phyloP scores from a whole-genome alignment of 1,284 basidiomycete species.

The Ganoderma multipileum region DNA sequence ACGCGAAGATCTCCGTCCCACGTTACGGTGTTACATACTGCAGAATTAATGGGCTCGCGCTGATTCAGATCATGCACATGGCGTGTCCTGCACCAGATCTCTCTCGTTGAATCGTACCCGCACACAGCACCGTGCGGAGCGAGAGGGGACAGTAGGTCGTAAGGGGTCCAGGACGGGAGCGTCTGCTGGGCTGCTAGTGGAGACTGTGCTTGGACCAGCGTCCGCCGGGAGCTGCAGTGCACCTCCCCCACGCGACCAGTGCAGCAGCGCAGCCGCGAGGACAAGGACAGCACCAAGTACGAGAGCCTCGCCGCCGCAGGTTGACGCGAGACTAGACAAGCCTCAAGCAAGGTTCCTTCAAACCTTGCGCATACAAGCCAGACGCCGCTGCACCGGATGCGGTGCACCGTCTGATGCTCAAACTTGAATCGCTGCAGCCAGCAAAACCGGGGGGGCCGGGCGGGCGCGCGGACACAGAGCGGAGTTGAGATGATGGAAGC shows the following conservation, averaged over 20 bases:
- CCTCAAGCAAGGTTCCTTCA: slow-evolving; percentile 4
- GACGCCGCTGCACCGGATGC: slow-evolving; percentile 7
- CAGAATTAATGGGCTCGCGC: background rate
- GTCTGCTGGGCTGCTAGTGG: background rate
- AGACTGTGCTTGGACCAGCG: background rate
- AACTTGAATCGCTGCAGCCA: background rate
- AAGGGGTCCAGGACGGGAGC: background rate
- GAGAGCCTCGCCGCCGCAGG: background rate
- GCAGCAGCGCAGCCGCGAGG: background rate
- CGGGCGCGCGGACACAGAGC: slow-evolving; percentile 4
- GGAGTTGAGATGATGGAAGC: slow-evolving; percentile 10
- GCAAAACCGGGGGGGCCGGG: background rate
- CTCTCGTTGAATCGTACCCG: background rate
- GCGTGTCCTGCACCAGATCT: background rate
- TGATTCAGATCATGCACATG: background rate
- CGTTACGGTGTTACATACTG: background rate
- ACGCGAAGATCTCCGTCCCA: background rate
- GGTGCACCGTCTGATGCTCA: background rate
- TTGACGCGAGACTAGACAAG: background rate
- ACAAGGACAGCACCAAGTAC: background rate
- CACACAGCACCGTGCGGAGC: slow-evolving; percentile 2
- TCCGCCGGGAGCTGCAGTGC: background rate
- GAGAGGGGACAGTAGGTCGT: background rate
- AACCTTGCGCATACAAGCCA: background rate
- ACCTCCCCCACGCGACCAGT: background rate